phyloP scores from a whole-genome alignment of 1,284 basidiomycete species.

The Pseudozyma pruni region DNA sequence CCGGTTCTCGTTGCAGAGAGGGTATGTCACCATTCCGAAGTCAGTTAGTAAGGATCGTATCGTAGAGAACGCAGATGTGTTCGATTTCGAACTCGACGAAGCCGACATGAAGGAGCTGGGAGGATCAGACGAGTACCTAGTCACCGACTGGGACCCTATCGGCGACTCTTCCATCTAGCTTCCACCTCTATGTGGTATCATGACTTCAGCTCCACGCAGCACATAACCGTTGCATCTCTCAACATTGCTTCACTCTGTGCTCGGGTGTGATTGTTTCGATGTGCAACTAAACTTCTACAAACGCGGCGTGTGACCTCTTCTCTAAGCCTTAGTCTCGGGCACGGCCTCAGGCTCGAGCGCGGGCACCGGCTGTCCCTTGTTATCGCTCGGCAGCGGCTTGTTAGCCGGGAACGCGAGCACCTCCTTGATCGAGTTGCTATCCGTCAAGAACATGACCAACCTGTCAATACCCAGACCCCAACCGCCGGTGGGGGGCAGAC shows the following conservation, averaged over 20 bases:
- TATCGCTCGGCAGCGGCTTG: slow-evolving; percentile 74
- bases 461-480: slow-evolving; percentile 63
- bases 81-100: slow-evolving; percentile 75
- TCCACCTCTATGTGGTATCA: too few species aligned
- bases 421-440: slow-evolving; percentile 80
- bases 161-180: too few species aligned
- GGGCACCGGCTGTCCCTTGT: slow-evolving; percentile 37
- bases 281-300: too few species aligned
- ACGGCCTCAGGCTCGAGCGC: slow-evolving; percentile 20
- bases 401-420: slow-evolving; percentile 89
- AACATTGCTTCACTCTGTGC: too few species aligned
- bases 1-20: slow-evolving; percentile 37
- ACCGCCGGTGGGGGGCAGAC: slow-evolving; percentile 94
- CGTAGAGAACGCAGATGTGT: slow-evolving; percentile 75
- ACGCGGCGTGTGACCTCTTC: too few species aligned
- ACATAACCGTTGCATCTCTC: too few species aligned
- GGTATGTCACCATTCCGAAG: slow-evolving; percentile 72
- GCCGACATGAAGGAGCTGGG: slow-evolving; percentile 73
- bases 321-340: too few species aligned
- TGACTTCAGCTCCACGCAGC: background rate
- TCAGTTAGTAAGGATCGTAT: slow-evolving; percentile 78
- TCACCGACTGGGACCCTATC: slow-evolving; percentile 24
- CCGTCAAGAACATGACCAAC: slow-evolving; percentile 60
- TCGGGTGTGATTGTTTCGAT: too few species aligned
- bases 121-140: slow-evolving; percentile 24